These are phyloP conservation scores for Sodiomyces alkalinus DNA, from an alignment of 2,329 filamentous ascomycete genomes.

Conservation along the genomic window DNA sequence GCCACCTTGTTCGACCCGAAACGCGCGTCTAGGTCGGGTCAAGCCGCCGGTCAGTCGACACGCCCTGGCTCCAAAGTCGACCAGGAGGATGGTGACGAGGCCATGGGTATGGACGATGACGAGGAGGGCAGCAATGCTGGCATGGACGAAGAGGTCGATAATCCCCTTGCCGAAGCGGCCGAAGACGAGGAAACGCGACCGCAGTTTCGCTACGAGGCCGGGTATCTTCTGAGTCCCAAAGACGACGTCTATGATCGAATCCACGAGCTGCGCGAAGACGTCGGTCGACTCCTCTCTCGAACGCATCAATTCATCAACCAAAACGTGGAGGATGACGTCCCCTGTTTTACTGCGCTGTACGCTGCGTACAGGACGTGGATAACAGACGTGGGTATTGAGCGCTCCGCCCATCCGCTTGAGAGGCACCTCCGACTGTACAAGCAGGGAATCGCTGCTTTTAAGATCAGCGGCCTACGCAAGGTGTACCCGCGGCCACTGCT, in stretches of 20 bases:
- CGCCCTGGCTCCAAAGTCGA: conserved; percentile 26
- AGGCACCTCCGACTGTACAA: conserved; percentile 71
- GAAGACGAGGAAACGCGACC: conserved; percentile 74
- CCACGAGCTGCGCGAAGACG: conserved; percentile 64
- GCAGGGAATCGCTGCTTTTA: conserved; percentile 82
- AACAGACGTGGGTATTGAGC: conserved; percentile 90
- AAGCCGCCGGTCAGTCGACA: no score
- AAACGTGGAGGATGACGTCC: conserved; percentile 88
- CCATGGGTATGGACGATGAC: conserved; percentile 41
- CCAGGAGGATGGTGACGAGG: conserved; percentile 29
- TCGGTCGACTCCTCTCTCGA: conserved; percentile 66
- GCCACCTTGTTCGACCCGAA: conserved; percentile 78
- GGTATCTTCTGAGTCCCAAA: conserved; percentile 56
- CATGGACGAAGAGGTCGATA: conserved; percentile 23
- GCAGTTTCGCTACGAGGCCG: conserved; percentile 77
- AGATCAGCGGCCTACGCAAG: conserved; percentile 83
- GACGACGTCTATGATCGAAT: conserved; percentile 54
- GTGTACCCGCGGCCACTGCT: conserved; percentile 86
- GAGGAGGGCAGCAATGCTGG: conserved; percentile 26
- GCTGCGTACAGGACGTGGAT: conserved; percentile 93
- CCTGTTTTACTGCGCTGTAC: conserved; percentile 87
- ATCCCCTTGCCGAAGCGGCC: conserved; percentile 44
- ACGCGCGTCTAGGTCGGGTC: conserved; percentile 39
- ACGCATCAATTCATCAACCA: conserved; percentile 72
- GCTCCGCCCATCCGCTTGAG: conserved; percentile 86